phyloP scores from a whole-genome alignment of 2,329 filamentous ascomycete species.

The Sclerotinia sclerotiorum region DNA sequence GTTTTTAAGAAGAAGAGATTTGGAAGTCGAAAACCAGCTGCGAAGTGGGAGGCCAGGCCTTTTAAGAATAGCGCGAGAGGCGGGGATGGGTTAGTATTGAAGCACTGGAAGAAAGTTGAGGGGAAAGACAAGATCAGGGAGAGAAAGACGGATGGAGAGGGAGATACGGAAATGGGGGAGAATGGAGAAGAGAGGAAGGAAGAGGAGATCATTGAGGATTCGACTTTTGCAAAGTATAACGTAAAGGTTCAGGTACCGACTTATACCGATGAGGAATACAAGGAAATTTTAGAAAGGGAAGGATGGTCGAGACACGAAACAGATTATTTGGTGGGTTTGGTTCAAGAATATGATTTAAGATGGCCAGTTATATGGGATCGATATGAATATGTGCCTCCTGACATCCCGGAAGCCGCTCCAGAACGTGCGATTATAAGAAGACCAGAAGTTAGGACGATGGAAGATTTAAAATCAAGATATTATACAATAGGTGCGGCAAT shows the following conservation, averaged over 20 bases:
- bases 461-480: constrained; percentile 88
- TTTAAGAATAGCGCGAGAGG: constrained; percentile 78
- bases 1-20: constrained; percentile 60
- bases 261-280: constrained; percentile 87
- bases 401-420: not conserved
- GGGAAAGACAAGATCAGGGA: constrained; percentile 55
- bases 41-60: constrained; percentile 64
- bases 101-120: constrained; percentile 69
- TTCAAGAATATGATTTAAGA: constrained; percentile 76
- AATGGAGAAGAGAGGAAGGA: constrained; percentile 39
- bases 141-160: constrained; percentile 43
- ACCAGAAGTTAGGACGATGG: constrained; percentile 63
- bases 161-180: constrained; percentile 43
- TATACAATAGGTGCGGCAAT: constrained; percentile 83
- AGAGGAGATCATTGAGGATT: constrained; percentile 50
- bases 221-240: constrained; percentile 82
- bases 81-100: constrained; percentile 65
- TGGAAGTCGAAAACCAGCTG: constrained; percentile 54
- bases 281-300: constrained; percentile 66
- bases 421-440: constrained; percentile 43
- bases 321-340: constrained; percentile 79
- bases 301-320: constrained; percentile 94
- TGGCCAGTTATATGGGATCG: constrained; percentile 93
- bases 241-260: constrained; percentile 73
- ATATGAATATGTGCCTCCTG: constrained; percentile 68